phyloP scores from a whole-genome alignment of 1,139 yeast genomes.

The Nematodospora anomalae region DNA sequence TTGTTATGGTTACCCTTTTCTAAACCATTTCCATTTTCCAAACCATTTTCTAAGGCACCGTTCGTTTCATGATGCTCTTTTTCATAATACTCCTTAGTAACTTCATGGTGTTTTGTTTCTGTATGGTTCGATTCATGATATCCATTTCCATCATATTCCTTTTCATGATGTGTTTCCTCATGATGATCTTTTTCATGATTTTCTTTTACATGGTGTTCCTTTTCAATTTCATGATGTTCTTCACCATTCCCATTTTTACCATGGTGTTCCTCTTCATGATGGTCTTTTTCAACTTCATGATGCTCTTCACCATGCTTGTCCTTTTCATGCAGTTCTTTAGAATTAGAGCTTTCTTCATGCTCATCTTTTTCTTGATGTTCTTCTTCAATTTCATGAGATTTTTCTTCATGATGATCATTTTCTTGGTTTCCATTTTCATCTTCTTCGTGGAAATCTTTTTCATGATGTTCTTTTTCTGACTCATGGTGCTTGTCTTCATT shows the following conservation, averaged over 20 bases:
- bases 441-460: slow-evolving; percentile 3
- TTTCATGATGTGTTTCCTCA: slow-evolving; percentile 1
- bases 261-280: background rate
- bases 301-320: slow-evolving; percentile 3
- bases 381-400: slow-evolving; percentile 1
- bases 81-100: slow-evolving; percentile 3
- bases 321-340: slow-evolving; percentile 3
- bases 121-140: slow-evolving; percentile 1
- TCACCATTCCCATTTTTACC: background rate
- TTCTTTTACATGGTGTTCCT: slow-evolving; percentile 5
- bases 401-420: slow-evolving; percentile 1
- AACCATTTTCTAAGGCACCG: background rate
- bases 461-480: slow-evolving; percentile 4
- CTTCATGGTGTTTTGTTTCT: background rate
- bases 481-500: slow-evolving; percentile 4
- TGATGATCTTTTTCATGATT: slow-evolving; percentile 7
- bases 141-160: slow-evolving; percentile 3
- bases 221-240: background rate
- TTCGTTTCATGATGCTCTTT: slow-evolving; percentile 2
- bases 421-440: slow-evolving; percentile 5
- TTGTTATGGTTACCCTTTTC: background rate
- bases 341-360: slow-evolving; percentile 2
- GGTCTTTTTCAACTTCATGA: slow-evolving; percentile 4
- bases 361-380: slow-evolving; percentile 5
- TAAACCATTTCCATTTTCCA: background rate